These are phyloP conservation scores for Gastrolobium villosum DNA, from an alignment of 306 rosid genomes.

Conservation along the genomic window DNA sequence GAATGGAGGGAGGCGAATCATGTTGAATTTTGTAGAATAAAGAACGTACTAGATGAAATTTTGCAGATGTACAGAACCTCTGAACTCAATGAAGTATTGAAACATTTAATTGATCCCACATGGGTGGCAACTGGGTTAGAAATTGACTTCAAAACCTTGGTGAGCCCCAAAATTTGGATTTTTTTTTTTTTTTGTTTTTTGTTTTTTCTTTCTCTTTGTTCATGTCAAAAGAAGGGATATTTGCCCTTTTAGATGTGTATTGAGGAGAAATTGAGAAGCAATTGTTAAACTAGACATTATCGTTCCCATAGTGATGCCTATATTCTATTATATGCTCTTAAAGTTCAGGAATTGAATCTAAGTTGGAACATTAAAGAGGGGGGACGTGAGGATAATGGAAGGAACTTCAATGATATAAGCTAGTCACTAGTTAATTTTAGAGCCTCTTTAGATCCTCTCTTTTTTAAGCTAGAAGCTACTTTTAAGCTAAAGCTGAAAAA, in stretches of 20 bases:
- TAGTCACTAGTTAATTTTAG: no score
- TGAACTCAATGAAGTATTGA: constrained; percentile 77
- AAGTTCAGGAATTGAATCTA: background rate
- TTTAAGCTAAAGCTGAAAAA: no score
- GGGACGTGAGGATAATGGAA: no score
- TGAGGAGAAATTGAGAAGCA: constrained; percentile 13
- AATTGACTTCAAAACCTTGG: constrained; percentile 79
- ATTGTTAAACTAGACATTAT: constrained; percentile 3
- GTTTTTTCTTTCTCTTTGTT: background rate
- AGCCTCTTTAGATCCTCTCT: no score
- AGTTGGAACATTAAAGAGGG: background rate
- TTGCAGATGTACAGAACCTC: constrained; percentile 71
- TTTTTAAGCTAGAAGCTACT: no score
- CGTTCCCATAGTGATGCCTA: background rate
- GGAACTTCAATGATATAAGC: no score
- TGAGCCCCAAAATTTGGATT: constrained; percentile 55
- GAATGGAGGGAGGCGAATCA: constrained; percentile 96
- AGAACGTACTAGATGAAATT: constrained; percentile 87
- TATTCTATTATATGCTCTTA: constrained; percentile 3
- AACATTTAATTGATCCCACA: constrained; percentile 86
- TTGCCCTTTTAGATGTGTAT: constrained; percentile 21
- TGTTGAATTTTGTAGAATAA: constrained; percentile 91
- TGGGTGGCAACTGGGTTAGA: constrained; percentile 93
- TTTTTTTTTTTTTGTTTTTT: background rate
- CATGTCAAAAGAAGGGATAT: constrained; percentile 7